Percentiles rank a stretch among this genome's conserved stretches.
phyloP scores from a whole-genome alignment of 2,329 filamentous ascomycete genomes.

The Aplosporella prunicola region DNA sequence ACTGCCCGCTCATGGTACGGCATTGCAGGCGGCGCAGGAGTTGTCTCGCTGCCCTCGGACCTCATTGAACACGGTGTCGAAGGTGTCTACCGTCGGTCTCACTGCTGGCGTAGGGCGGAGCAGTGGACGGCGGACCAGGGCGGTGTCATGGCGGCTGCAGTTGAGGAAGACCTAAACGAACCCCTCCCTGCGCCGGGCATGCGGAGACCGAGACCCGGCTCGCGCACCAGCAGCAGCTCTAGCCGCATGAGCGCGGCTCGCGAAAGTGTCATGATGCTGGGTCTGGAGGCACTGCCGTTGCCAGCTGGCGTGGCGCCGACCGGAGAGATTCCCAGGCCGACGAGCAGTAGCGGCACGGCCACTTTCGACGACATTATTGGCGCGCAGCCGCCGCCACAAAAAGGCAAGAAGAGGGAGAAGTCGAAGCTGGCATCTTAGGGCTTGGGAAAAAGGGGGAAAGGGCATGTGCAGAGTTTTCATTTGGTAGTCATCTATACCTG shows the following conservation, averaged over 20 bases:
- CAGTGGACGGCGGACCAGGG: slow-evolving; percentile 45
- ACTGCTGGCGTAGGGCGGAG: slow-evolving; percentile 58
- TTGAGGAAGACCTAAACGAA: slow-evolving; percentile 23
- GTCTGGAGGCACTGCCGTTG: slow-evolving; percentile 38
- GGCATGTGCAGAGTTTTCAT: too few relatives aligned
- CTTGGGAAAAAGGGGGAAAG: too few relatives aligned
- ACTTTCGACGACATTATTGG: slow-evolving; percentile 39
- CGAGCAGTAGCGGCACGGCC: slow-evolving; percentile 26
- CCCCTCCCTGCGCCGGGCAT: slow-evolving; percentile 22
- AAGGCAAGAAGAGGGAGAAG: slow-evolving; percentile 9
- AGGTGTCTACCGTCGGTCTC: slow-evolving; percentile 57
- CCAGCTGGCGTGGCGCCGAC: slow-evolving; percentile 33
- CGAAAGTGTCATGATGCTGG: slow-evolving; percentile 36
- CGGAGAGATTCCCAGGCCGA: slow-evolving; percentile 17
- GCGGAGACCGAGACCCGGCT: slow-evolving; percentile 2
- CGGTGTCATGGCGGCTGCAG: slow-evolving; percentile 23
- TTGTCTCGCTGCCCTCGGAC: slow-evolving; percentile 54
- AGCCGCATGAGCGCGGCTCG: slow-evolving; percentile 15
- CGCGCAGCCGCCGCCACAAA: slow-evolving; percentile 1
- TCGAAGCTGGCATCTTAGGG: slow-evolving; percentile 7
- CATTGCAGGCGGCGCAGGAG: slow-evolving; percentile 54
- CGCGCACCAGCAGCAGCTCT: slow-evolving; percentile 6
- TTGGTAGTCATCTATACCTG: not conserved
- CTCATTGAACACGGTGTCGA: slow-evolving; percentile 58
- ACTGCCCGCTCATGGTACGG: slow-evolving; percentile 62